Conservation (phyloP, 1,139 yeast genomes). For the Blastobotrys raffinosifermentans region DNA sequence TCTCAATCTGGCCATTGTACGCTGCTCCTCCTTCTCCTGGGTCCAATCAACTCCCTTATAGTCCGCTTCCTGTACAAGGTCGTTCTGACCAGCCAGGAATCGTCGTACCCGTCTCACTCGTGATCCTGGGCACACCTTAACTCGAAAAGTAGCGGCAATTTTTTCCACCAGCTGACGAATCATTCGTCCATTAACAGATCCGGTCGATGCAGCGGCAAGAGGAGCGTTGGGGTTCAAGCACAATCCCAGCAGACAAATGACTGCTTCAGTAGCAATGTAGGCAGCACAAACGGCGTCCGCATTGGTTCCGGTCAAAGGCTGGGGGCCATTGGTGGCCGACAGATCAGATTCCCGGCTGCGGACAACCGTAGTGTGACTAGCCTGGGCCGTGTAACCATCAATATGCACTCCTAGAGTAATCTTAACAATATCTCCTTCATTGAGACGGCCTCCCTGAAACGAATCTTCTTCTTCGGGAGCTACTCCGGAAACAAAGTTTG, state of each 20-base stretch:
- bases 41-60: constrained; percentile 92
- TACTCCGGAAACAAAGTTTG: constrained; percentile 71
- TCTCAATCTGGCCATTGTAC: constrained; percentile 36
- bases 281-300: constrained; percentile 92
- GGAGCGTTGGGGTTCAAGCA: constrained; percentile 59
- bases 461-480: constrained; percentile 80
- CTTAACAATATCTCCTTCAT: constrained; percentile 80
- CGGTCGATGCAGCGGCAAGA: constrained; percentile 30
- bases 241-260: constrained; percentile 67
- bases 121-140: constrained; percentile 86
- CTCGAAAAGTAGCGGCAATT: constrained; percentile 72
- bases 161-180: constrained; percentile 74
- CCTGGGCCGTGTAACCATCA: constrained; percentile 89
- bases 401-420: constrained; percentile 82
- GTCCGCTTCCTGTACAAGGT: constrained; percentile 84
- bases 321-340: constrained; percentile 41
- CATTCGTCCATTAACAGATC: constrained; percentile 54
- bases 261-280: constrained; percentile 81
- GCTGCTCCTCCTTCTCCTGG: constrained; percentile 70
- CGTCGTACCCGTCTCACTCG: constrained; percentile 87
- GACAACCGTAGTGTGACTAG: constrained; percentile 80
- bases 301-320: constrained; percentile 71
- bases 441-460: constrained; percentile 38
- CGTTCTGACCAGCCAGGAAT: constrained; percentile 93
- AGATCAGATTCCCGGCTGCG: constrained; percentile 41